Evolutionary conservation across 352 stramenopile genomes (phyloP), one percentile per base, ranked within the genome.

Genomic region (Pythium aristosporum): DNA sequence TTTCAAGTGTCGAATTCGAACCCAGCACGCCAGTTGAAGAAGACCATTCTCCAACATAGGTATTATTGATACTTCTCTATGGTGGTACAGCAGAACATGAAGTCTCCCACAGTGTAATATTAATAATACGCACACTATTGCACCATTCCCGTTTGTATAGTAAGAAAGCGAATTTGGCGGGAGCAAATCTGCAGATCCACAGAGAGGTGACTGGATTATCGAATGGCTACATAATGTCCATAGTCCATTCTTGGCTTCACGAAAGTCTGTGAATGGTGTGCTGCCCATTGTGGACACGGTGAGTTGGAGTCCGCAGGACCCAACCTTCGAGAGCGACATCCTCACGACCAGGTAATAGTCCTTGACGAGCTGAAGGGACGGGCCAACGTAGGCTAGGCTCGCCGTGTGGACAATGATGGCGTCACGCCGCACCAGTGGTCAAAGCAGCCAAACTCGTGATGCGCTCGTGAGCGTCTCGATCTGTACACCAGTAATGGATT

Each of bases 331-430:
- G 1, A 25, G 20, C 43, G 63, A 56, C 56, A 61, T 10, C 20
- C 39, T 25, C 30, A 69, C 55, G 32, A 68, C 61, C 42, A 68
- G 53, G 53, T 62, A 68, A 69, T 47, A 68, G 46, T 68, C 52
- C n/a, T 62, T 68, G 52, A 68, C 56, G 16, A 52, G 61, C 51
- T 62, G 52, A 21, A 68, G 61, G 41, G 57, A 68, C 52, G 42
- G 32, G 3, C 61, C 61, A 4, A 62, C 21, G 44, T 68, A 68
- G 16, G 51, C 57, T 43, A 57, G 62, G 7, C 61, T 52, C 1
- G 61, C 52, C 5, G 61, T 43, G 53, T 62, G 61, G 32, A 62
- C 61, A 44, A 62, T 61, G 18, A 51, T 57, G 63, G 63, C 41
- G 63, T 69, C 13, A 49, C 47, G 46, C 37, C 36, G 36, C 53